Conservation (phyloP, 2,329 filamentous ascomycete species). For the Ascochyta koolunga region DNA sequence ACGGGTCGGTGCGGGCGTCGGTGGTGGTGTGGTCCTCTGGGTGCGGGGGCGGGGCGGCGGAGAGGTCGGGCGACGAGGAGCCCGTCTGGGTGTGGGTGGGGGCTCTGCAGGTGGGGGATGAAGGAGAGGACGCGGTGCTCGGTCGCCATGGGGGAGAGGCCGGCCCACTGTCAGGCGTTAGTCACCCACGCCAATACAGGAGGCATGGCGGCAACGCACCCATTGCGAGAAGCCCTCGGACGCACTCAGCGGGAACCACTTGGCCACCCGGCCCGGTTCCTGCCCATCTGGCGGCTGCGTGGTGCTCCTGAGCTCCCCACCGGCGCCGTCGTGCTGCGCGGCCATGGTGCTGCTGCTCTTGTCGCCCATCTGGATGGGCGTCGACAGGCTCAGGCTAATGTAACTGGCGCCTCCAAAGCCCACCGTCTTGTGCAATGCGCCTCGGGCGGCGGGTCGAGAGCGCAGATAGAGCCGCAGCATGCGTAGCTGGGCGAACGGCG, state of each 20-base stretch:
- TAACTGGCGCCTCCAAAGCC: conserved; percentile 42
- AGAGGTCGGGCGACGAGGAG: conserved; percentile 50
- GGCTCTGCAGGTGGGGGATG: conserved; percentile 78
- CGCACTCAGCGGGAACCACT: conserved; percentile 84
- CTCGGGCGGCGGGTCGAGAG: conserved; percentile 28
- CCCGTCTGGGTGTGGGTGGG: conserved; percentile 71
- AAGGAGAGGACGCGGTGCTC: conserved; percentile 88
- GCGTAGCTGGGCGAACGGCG: conserved; percentile 37
- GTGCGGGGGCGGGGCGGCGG: conserved; percentile 34
- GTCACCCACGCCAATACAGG: no score
- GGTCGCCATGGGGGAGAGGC: conserved; percentile 78
- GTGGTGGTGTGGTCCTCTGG: conserved; percentile 54
- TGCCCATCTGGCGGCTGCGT: conserved; percentile 50
- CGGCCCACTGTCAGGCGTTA: conserved; percentile 65
- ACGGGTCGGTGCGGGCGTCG: conserved; percentile 68
- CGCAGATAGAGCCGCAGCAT: conserved; percentile 38
- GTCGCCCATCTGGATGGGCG: conserved; percentile 35
- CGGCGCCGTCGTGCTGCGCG: conserved; percentile 26
- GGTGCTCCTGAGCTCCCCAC: conserved; percentile 27
- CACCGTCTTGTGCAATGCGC: conserved; percentile 32
- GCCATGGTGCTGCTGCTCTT: conserved; percentile 41
- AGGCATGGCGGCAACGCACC: conserved; percentile 70
- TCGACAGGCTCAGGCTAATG: conserved; percentile 36
- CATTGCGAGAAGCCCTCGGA: conserved; percentile 92
- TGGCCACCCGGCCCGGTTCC: conserved; percentile 37